Conservation (phyloP, 2,329 filamentous ascomycete species). For the Chaetomium olivaceum region DNA sequence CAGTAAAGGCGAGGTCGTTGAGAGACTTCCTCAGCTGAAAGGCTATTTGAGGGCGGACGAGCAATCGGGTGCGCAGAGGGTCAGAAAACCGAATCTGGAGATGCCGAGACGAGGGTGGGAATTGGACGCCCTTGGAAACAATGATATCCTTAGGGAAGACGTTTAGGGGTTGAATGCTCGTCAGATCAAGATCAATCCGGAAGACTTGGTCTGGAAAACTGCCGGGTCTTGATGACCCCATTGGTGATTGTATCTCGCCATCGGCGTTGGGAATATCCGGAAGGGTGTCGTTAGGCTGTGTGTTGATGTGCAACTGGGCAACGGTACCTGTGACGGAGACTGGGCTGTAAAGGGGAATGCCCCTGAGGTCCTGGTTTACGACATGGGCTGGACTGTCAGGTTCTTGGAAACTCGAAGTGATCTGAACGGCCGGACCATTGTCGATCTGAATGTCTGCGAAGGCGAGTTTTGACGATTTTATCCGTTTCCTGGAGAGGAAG, state of each 20-base stretch:
- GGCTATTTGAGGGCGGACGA: constrained; percentile 64
- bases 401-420: constrained; percentile 44
- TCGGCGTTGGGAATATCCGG: neutral
- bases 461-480: constrained; percentile 67
- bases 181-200: constrained; percentile 60
- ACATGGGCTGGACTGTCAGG: constrained; percentile 39
- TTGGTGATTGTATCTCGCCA: constrained; percentile 13
- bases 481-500: constrained; percentile 68
- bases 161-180: constrained; percentile 68
- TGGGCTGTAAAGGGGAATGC: constrained; percentile 53
- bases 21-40: constrained; percentile 50
- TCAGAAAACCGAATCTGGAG: constrained; percentile 78
- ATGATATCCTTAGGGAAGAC: constrained; percentile 74
- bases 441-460: constrained; percentile 61
- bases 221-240: constrained; percentile 8
- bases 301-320: constrained; percentile 33
- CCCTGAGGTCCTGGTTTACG: constrained; percentile 46
- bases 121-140: constrained; percentile 71
- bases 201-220: constrained; percentile 30
- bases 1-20: constrained; percentile 61
- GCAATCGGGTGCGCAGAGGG: constrained; percentile 66
- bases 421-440: constrained; percentile 41
- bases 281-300: neutral
- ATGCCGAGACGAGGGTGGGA: constrained; percentile 74
- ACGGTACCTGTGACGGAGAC: constrained; percentile 50